phyloP scores from a whole-genome alignment of 345 rosid species.

The Murraya koenigii region DNA sequence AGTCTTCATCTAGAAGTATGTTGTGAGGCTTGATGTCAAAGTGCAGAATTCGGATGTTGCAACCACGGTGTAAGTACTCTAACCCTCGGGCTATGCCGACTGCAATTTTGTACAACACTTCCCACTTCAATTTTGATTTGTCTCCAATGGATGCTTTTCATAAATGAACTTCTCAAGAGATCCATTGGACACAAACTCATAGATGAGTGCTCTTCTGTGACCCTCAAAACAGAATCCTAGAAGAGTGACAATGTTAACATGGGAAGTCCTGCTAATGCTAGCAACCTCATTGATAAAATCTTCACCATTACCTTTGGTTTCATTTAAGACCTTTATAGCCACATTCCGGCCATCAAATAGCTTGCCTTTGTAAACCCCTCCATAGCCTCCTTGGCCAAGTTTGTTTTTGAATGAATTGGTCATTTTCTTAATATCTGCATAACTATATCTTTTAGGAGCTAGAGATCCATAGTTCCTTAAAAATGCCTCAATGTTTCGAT shows the following conservation, averaged over 20 bases:
- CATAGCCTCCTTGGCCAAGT: constrained; percentile 7
- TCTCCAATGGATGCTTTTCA: neutral
- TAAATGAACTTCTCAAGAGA: constrained; percentile 1
- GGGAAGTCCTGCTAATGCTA: constrained; percentile 1
- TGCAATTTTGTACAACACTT: neutral
- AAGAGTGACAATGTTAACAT: neutral
- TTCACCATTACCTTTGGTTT: constrained; percentile 3
- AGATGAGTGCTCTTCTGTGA: constrained; percentile 1
- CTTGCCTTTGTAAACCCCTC: neutral
- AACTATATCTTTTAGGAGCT: no score
- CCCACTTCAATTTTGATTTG: neutral
- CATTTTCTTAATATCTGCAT: no score
- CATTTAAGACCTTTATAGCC: neutral
- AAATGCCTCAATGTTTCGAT: no score
- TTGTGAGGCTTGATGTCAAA: constrained; percentile 5
- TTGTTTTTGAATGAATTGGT: neutral
- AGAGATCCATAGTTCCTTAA: no score
- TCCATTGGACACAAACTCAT: neutral
- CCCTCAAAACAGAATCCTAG: constrained; percentile 2
- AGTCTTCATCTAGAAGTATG: neutral
- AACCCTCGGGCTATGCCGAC: constrained; percentile 4
- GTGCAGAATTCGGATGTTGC: neutral
- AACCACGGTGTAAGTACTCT: constrained; percentile 1
- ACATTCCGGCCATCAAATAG: neutral
- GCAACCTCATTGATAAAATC: neutral